Conservation (phyloP, 495 filamentous ascomycete species). For the Sordaria brevicollis region DNA sequence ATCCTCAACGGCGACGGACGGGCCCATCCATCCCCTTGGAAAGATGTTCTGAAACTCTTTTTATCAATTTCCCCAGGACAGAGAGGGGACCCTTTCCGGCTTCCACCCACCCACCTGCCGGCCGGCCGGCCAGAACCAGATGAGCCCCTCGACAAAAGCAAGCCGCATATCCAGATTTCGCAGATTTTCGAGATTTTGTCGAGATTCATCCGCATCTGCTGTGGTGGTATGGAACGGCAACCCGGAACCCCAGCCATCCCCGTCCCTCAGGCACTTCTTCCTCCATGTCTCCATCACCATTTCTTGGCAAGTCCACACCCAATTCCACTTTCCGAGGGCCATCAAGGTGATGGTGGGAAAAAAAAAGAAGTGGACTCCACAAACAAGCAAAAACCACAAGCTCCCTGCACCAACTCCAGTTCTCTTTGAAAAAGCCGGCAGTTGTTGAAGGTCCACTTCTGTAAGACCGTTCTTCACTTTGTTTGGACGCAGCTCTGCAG, state of each 20-base stretch:
- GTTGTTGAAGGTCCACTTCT: background rate
- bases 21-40: background rate
- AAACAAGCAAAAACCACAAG: background rate
- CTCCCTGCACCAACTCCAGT: background rate
- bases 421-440: background rate
- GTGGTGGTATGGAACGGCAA: no score
- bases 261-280: background rate
- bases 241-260: background rate
- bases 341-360: background rate
- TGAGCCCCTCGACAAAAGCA: background rate
- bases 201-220: background rate
- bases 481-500: background rate
- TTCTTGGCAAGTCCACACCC: background rate
- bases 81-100: background rate
- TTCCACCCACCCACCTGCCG: background rate
- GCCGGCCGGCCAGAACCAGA: background rate
- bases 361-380: background rate
- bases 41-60: background rate
- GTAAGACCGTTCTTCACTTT: background rate
- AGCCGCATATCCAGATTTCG: background rate
- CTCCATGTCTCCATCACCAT: background rate
- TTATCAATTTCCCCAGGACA: background rate
- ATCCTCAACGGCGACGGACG: background rate
- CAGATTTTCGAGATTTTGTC: background rate
- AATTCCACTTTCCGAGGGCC: background rate